Percentiles rank a stretch among this genome's conserved stretches.
Evolutionary conservation across 257 asterid species (phyloP).

Genomic region (Solanum verrucosum): DNA sequence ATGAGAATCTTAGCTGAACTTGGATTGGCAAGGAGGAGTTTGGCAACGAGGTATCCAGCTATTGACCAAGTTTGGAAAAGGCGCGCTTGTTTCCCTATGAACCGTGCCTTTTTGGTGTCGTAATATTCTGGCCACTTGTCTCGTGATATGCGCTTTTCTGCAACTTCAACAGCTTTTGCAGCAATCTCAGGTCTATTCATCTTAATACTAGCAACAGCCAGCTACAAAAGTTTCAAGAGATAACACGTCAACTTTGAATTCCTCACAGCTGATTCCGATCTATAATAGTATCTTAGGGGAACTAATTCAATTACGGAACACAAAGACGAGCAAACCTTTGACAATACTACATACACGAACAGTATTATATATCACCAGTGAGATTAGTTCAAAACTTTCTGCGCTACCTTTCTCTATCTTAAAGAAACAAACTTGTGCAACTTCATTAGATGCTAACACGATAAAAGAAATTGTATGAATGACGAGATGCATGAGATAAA

Average conservation of each 20-base stretch:
- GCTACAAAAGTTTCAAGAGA: conserved; percentile 26
- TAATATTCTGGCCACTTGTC: conserved; percentile 81
- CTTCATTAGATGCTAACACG: not conserved
- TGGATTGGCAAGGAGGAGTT: conserved; percentile 48
- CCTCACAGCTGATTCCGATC: not conserved
- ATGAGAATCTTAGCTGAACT: conserved; percentile 40
- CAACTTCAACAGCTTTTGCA: conserved; percentile 48
- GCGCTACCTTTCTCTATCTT: not conserved
- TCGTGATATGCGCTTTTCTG: conserved; percentile 45
- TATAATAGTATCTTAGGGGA: not conserved
- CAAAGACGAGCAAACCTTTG: not conserved
- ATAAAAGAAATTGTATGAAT: not conserved
- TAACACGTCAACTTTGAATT: not conserved
- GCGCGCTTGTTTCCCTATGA: conserved; percentile 58
- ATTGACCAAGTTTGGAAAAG: conserved; percentile 66
- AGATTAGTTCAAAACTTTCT: not conserved
- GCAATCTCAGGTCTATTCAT: conserved; percentile 72
- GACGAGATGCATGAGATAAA: not conserved
- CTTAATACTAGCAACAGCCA: conserved; percentile 64
- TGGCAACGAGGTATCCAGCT: conserved; percentile 65
- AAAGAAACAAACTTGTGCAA: not conserved
- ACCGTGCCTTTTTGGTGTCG: conserved; percentile 55
- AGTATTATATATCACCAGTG: not conserved
- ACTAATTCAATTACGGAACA: not conserved
- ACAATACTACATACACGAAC: not conserved